Base-by-base conservation (phyloP, 1,284 basidiomycete species). In the Ceratobasidium sp. region DNA sequence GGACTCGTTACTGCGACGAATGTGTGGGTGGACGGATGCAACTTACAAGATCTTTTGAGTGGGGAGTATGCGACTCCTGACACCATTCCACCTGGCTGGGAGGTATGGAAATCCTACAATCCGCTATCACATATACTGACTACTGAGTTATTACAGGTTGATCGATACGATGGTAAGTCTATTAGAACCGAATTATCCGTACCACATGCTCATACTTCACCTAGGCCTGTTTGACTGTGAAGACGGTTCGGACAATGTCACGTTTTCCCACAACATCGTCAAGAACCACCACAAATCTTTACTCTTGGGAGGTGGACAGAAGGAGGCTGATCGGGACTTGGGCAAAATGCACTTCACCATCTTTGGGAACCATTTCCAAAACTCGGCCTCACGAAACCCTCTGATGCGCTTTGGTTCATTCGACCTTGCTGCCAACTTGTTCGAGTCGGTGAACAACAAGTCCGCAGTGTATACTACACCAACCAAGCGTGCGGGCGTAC, bases 1-100 rank as follows among this genome's bases (percentile, higher is more conserved):
- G 64, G 64, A 26, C 52, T 67, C 18, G 64, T 67, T 35, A 67
- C 64, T 54, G 64, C 64, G 50, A 55, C 64, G n/a, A 67, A 67
- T 43, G 64, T 67, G 16, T 67, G 64, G 64, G 64, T 67, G 21
- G 64, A 67, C 32, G 64, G 64, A 44, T 67, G 64, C 44, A 50
- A 55, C 28, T 26, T 67, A 35, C 64, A 67, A 26, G 64, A 67
- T 55, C 64, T 55, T 49, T 57, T 67, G 46, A 67, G 38, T 52
- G 64, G 64, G 28, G 64, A 67, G 28, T 67, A 67, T 67, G 50
- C 55, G 26, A 30, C 21, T 23, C 64, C 64, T 2, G 64, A 67
- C n/a, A 55, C 30, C 23, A 55, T 67, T 44, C 64, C 64, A 4
- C 64, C 64, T 43, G 64, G 64, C 18, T 67, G 64, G 64, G 49